Conservation (phyloP, 331 rosid genomes). For the Rosa hybrid region DNA sequence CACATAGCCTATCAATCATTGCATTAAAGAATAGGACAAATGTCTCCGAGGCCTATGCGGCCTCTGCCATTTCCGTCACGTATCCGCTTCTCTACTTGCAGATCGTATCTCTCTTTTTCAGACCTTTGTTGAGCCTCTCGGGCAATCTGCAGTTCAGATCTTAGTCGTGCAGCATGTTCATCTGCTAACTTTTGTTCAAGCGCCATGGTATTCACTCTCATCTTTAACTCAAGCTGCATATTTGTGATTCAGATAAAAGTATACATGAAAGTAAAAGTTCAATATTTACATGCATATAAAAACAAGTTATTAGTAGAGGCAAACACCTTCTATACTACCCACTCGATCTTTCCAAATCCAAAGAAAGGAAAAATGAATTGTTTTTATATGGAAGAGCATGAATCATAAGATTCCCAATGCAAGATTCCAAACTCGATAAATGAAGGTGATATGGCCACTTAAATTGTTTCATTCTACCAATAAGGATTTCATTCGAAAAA, state of each 20-base stretch:
- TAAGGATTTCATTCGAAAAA: neutral
- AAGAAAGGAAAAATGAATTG: neutral
- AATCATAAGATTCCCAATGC: neutral
- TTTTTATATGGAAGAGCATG: neutral
- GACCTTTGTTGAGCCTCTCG: constrained; percentile 57
- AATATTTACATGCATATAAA: neutral
- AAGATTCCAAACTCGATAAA: too few species aligned
- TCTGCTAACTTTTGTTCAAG: constrained; percentile 75
- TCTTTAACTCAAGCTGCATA: constrained; percentile 63
- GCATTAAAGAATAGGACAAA: too few species aligned
- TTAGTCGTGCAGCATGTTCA: constrained; percentile 78
- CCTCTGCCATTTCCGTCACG: too few species aligned
- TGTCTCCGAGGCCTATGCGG: too few species aligned
- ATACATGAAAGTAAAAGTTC: too few species aligned
- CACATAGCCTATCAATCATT: too few species aligned
- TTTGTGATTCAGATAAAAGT: neutral
- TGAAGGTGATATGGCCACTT: too few species aligned
- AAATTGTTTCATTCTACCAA: too few species aligned
- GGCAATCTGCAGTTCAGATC: constrained; percentile 55
- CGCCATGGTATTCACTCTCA: constrained; percentile 60
- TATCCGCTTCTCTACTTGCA: constrained; percentile 52
- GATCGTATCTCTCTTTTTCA: constrained; percentile 69
- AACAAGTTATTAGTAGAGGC: neutral
- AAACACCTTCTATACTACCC: neutral
- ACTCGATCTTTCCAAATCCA: neutral